Evolutionary conservation across 116 monocot species (phyloP), one percentile per base, ranked within the genome.

Genomic region (Papilionanthe hybrid): DNA sequence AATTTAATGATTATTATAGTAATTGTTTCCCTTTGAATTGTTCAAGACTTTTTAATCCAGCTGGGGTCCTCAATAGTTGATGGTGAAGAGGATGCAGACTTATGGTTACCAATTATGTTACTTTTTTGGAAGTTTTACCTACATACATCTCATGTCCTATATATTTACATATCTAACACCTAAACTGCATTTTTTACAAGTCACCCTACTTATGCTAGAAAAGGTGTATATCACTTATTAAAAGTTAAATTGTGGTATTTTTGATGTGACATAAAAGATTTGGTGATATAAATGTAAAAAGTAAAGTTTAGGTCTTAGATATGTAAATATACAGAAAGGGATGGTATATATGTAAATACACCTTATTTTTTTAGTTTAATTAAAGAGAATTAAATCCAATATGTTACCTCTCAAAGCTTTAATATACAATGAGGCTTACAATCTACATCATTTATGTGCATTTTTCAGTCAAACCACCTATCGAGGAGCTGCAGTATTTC

Each of bases 401-500:
- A 23, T 73, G 43, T 10, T 73, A 13, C n/a, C 8, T 72, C n/a
- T 73, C 20, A 44, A 73, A 9, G 44, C 73, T 42, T 43, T 15
- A 73, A 44, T 73, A 73, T 44, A 44, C 32, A 69, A 32, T 37
- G 73, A 73, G 50, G 19, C 42, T 58, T 69, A 37, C 41, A 30
- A 9, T 48, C 18, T 55, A 23, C 22, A 56, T 78, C 45, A 74
- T 73, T 58, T 20, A 50, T 67, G 5, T 55, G 75, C 9, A 42
- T 6, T 79, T 75, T 81, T 88, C 86, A 96, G 96, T 92, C 78
- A 96, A 96, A 65, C 96, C 96, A 53, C 92, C 93, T 6, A 87
- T 93, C 15, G 96, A 96, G 83, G 96, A 96, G 67, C 84, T 96
- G 55, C 93, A 91, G 49, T 96, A 93, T 79, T 96, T 96, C 80